Conservation (phyloP, 2,329 filamentous ascomycete species). For the Hymenoscyphus linearis region DNA sequence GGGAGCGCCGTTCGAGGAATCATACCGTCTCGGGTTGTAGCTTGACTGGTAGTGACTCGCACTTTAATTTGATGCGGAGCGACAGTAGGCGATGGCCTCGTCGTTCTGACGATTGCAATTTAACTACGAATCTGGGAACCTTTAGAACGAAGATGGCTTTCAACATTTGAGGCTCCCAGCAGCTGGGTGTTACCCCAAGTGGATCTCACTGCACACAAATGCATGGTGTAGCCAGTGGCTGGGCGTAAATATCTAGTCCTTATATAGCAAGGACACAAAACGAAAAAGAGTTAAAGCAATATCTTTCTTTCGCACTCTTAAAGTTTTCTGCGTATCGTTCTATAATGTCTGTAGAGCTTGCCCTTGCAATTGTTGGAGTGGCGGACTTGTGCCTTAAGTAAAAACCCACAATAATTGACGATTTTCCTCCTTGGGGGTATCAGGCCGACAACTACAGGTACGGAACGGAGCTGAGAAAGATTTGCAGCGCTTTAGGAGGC, state of each 20-base stretch:
- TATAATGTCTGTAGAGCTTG: not conserved
- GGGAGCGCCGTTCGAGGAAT: not conserved
- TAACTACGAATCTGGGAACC: too few species aligned
- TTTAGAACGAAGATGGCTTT: too few species aligned
- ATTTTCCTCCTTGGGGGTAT: not conserved
- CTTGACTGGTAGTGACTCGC: not conserved
- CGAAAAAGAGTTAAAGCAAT: too few species aligned
- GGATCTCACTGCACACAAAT: too few species aligned
- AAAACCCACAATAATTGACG: not conserved
- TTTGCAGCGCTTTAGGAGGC: not conserved
- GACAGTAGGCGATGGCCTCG: not conserved
- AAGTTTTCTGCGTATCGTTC: not conserved
- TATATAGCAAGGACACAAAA: too few species aligned
- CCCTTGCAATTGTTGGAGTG: not conserved
- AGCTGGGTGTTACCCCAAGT: too few species aligned
- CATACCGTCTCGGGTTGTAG: not conserved
- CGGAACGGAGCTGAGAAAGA: not conserved
- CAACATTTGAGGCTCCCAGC: too few species aligned
- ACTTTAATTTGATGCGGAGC: not conserved
- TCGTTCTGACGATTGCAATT: not conserved
- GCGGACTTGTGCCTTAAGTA: not conserved
- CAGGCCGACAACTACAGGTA: not conserved
- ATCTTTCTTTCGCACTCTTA: too few species aligned
- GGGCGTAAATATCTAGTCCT: too few species aligned
- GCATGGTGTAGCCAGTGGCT: too few species aligned